Evolutionary conservation across 352 stramenopile species (phyloP).

Genomic region (Pythium sp.): DNA sequence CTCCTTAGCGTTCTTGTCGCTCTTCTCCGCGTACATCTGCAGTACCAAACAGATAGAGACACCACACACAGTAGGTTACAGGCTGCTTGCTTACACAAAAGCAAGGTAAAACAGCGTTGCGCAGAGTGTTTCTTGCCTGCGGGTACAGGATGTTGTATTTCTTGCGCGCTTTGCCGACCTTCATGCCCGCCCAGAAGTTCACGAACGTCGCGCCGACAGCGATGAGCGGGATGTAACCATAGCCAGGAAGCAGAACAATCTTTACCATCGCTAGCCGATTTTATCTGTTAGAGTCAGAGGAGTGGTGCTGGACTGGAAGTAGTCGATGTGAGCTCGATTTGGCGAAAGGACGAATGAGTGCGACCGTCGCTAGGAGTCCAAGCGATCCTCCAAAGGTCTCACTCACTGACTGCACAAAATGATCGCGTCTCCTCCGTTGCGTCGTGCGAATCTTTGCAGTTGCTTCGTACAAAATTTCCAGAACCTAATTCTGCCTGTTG

Average conservation of each 20-base stretch:
- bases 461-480: no score
- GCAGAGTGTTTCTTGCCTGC: conserved; percentile 24
- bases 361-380: no score
- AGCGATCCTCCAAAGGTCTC: no score
- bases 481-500: no score
- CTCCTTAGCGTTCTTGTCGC: conserved; percentile 82
- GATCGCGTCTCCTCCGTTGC: no score
- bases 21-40: conserved; percentile 70
- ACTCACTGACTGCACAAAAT: no score
- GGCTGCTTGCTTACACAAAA: no score
- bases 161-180: conserved; percentile 62
- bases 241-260: conserved; percentile 51
- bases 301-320: neutral
- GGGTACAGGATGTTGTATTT: conserved; percentile 60
- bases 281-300: neutral
- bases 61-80: no score
- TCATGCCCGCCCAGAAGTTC: conserved; percentile 49
- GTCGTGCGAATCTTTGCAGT: no score
- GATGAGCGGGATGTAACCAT: conserved; percentile 62
- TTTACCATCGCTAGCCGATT: conserved; percentile 22
- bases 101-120: no score
- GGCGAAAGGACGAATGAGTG: no score
- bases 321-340: neutral
- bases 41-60: neutral
- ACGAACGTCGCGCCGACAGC: conserved; percentile 56